Evolutionary conservation across 129 eudicot species (phyloP).

Genomic region (Oenanthe sinensis): DNA sequence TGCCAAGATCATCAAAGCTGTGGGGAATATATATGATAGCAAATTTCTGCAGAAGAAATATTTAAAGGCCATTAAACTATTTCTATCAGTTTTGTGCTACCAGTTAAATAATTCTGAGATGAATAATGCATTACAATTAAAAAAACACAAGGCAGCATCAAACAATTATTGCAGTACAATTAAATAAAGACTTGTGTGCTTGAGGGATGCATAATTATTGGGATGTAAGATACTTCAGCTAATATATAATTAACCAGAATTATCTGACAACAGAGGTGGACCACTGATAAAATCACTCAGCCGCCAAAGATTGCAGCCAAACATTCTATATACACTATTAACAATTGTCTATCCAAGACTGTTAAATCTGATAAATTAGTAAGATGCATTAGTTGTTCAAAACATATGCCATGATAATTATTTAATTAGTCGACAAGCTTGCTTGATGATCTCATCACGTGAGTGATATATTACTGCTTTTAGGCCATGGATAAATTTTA

Average conservation of each 20-base stretch:
- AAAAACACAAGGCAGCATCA: background rate
- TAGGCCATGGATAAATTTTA: too few relatives aligned
- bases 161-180: conserved; percentile 3
- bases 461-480: background rate
- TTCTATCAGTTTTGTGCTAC: background rate
- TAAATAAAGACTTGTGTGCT: background rate
- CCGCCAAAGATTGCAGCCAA: background rate
- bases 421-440: background rate
- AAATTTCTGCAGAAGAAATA: conserved; percentile 45
- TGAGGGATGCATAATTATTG: background rate
- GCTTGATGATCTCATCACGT: background rate
- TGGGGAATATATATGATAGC: conserved; percentile 59
- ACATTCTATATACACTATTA: background rate
- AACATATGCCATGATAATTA: background rate
- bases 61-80: background rate
- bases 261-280: background rate
- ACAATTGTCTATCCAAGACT: background rate
- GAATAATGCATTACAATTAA: background rate
- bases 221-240: background rate
- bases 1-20: conserved; percentile 56
- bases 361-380: background rate
- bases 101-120: background rate
- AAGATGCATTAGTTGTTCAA: background rate
- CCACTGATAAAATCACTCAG: background rate
- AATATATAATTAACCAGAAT: background rate